Evolutionary conservation across 2,329 filamentous ascomycete species (phyloP).

Genomic region (Neurospora crassa): DNA sequence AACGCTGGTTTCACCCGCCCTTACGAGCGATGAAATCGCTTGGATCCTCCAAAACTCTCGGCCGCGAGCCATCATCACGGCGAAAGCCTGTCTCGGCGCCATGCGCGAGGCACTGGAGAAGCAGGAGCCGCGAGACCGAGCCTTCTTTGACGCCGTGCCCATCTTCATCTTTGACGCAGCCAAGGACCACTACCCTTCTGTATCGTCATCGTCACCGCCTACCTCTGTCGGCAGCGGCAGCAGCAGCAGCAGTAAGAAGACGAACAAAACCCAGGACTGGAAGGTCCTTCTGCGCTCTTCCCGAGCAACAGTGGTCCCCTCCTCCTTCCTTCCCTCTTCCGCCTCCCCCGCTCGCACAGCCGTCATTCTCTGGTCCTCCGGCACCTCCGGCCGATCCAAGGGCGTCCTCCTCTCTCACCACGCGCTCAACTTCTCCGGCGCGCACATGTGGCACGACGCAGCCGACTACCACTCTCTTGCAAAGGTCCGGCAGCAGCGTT

Average conservation of each 20-base stretch:
- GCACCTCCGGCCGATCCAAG: slow-evolving; percentile 66
- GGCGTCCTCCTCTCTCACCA: slow-evolving; percentile 63
- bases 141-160: slow-evolving; percentile 37
- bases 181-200: slow-evolving; percentile 24
- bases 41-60: slow-evolving; percentile 33
- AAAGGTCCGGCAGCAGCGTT: slow-evolving; percentile 22
- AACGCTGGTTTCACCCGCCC: slow-evolving; percentile 29
- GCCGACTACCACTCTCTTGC: slow-evolving; percentile 26
- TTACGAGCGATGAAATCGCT: slow-evolving; percentile 29
- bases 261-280: slow-evolving; percentile 9
- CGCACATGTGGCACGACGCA: slow-evolving; percentile 38
- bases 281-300: not conserved
- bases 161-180: slow-evolving; percentile 43
- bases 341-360: slow-evolving; percentile 53
- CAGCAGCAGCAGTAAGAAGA: not conserved
- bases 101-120: slow-evolving; percentile 25
- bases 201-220: not conserved
- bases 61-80: slow-evolving; percentile 28
- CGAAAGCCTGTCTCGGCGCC: slow-evolving; percentile 21
- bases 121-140: slow-evolving; percentile 21
- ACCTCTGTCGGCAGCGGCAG: not conserved
- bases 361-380: slow-evolving; percentile 38
- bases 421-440: slow-evolving; percentile 52
- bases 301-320: slow-evolving; percentile 10
- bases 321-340: slow-evolving; percentile 30